Conservation (phyloP, 2,329 filamentous ascomycete genomes). For the Xylaria sp. region DNA sequence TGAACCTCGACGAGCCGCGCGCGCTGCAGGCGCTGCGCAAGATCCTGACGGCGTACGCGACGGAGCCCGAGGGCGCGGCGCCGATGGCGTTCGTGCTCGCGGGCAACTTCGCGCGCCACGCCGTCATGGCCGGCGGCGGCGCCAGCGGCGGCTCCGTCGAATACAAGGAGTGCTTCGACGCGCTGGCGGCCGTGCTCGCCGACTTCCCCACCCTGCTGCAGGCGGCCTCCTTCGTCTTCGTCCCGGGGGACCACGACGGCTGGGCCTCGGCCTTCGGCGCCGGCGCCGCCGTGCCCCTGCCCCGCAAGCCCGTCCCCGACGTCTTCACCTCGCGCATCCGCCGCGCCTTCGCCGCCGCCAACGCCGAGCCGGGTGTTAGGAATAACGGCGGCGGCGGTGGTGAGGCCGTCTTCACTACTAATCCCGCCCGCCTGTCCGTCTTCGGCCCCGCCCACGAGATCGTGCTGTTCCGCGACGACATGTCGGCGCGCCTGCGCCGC, state of each 20-base stretch:
- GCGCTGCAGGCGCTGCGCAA: slow-evolving; percentile 80
- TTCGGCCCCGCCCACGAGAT: slow-evolving; percentile 91
- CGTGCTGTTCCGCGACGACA: slow-evolving; percentile 83
- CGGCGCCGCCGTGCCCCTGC: slow-evolving; percentile 71
- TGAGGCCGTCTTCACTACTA: slow-evolving; percentile 84
- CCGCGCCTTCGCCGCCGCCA: slow-evolving; percentile 77
- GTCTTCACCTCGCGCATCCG: slow-evolving; percentile 88
- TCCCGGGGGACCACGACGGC: slow-evolving; percentile 96
- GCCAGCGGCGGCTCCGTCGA: slow-evolving; percentile 83
- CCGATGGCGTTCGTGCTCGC: slow-evolving; percentile 82
- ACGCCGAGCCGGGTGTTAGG: slow-evolving; percentile 62
- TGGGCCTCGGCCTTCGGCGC: slow-evolving; percentile 87
- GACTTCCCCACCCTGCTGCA: slow-evolving; percentile 83
- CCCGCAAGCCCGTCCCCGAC: slow-evolving; percentile 74
- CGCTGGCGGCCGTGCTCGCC: slow-evolving; percentile 76
- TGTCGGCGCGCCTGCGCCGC: slow-evolving; percentile 76
- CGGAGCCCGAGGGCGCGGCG: slow-evolving; percentile 62
- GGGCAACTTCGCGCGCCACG: slow-evolving; percentile 77
- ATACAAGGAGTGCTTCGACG: slow-evolving; percentile 96
- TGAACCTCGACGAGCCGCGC: slow-evolving; percentile 84
- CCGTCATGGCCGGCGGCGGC: slow-evolving; percentile 68
- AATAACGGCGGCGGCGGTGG: slow-evolving; percentile 56
- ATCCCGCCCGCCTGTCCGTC: slow-evolving; percentile 78
- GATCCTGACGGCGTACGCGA: slow-evolving; percentile 74
- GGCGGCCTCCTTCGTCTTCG: slow-evolving; percentile 83